Evolutionary conservation across 768 basidiomycete genomes (phyloP), one percentile per base, ranked within the genome.

Genomic region (Scleroderma citrinum): DNA sequence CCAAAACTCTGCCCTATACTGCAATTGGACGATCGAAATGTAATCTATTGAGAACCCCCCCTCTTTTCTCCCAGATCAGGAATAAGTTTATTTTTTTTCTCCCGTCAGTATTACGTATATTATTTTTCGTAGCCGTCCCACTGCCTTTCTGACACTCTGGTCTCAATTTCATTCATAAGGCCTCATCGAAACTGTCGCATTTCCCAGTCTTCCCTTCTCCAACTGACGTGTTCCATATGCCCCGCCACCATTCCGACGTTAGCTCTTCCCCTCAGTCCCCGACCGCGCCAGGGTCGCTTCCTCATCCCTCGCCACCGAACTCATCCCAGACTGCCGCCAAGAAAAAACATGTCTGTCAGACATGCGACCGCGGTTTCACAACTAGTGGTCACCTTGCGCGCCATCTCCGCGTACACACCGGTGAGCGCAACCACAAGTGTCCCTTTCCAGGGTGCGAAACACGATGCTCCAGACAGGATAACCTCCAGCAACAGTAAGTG

Each of bases 381-480:
- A 94, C 92, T 21, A 85, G 84, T 52, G 92, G 92, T 16, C 92
- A 94, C 65, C 77, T 94, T 17, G 87, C 91, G 1, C 79, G 92
- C 41, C 92, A 94, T 62, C 76, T 85, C n/a, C 75, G 90, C 48
- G 85, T 92, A 12, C 92, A 94, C 69, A 94, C 92, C 14, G 92
- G 92, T 35, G 92, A 93, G 60, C 77, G 89, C 53, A 92, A 93
- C 68, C 89, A 93, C 71, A 87, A 83, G 51, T 95, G 92, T 61
- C 92, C 92, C 30, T 94, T 91, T 71, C 92, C 92, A n/a, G 92
- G 91, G 20, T 95, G 92, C 65, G 88, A 92, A 58, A 93, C 91
- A 2, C 77, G 87, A 16, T 94, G 92, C 56, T 91, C 88, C 11
- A 74, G 92, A 30, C 90, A 92, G 66, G 92, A 95, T 58, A 95